A percentile compares a stretch with the other conserved stretches of the same genome.
Conservation (phyloP, 2,329 filamentous ascomycete genomes). For the Colletotrichum sidae region DNA sequence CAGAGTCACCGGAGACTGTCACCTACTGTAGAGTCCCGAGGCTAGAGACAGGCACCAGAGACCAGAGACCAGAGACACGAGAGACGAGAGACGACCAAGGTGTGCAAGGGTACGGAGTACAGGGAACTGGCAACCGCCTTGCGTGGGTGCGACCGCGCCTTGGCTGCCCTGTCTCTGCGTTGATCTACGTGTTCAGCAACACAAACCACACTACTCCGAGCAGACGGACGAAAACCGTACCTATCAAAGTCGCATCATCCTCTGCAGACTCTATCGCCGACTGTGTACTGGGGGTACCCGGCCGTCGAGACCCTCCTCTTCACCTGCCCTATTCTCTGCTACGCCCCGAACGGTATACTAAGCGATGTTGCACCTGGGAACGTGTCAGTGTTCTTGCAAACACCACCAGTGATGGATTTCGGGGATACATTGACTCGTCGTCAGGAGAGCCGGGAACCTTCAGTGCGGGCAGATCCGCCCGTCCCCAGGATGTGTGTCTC, state of each 20-base stretch:
- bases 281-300: too few species aligned
- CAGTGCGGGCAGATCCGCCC: conserved; percentile 16
- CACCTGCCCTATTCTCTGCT: too few species aligned
- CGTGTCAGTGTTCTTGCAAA: neutral
- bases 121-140: too few species aligned
- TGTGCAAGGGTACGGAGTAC: too few species aligned
- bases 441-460: neutral
- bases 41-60: neutral
- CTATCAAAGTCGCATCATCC: neutral
- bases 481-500: neutral
- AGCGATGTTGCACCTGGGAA: too few species aligned
- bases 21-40: neutral
- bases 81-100: too few species aligned
- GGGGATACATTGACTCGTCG: neutral
- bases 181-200: neutral
- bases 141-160: neutral
- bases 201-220: neutral
- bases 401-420: neutral
- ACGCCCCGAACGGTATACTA: too few species aligned
- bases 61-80: too few species aligned
- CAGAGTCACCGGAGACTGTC: neutral
- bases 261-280: too few species aligned
- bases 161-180: neutral
- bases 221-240: neutral
- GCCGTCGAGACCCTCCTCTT: too few species aligned